Percentiles rank a stretch among this genome's conserved stretches.
Conservation (phyloP, 2,329 filamentous ascomycete species). For the Trichoderma afroharzianum region DNA sequence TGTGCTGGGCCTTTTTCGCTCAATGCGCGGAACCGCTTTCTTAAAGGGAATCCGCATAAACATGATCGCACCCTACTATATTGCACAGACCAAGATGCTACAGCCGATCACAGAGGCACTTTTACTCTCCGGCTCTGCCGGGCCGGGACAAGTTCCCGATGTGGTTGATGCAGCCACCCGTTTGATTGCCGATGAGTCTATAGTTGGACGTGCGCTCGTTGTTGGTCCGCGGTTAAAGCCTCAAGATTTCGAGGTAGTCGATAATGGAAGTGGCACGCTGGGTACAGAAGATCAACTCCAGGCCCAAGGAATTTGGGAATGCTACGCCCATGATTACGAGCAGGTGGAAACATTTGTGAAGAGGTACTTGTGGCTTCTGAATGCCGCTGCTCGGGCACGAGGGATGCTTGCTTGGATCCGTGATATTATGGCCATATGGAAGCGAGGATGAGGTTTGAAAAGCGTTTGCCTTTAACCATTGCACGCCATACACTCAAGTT, state of each 20-base stretch:
- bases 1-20: conserved; percentile 61
- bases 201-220: conserved; percentile 55
- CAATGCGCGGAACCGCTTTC: conserved; percentile 47
- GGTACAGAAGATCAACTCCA: conserved; percentile 34
- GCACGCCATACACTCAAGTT: neutral
- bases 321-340: conserved; percentile 56
- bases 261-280: neutral
- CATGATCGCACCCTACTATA: conserved; percentile 64
- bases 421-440: conserved; percentile 22
- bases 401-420: conserved; percentile 51
- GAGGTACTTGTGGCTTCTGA: conserved; percentile 52
- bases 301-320: conserved; percentile 55
- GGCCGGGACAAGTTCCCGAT: conserved; percentile 51
- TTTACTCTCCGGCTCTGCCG: conserved; percentile 51
- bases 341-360: conserved; percentile 54
- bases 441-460: conserved; percentile 17
- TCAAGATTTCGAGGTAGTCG: conserved; percentile 32
- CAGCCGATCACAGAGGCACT: conserved; percentile 43
- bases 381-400: conserved; percentile 44
- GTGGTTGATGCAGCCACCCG: conserved; percentile 62
- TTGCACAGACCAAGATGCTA: conserved; percentile 55
- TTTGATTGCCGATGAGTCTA: conserved; percentile 54
- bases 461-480: neutral
- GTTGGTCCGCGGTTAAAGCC: conserved; percentile 51
- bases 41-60: conserved; percentile 57